Base-by-base conservation (phyloP, 129 eudicot genomes). In the Pulicaria dysenterica region DNA sequence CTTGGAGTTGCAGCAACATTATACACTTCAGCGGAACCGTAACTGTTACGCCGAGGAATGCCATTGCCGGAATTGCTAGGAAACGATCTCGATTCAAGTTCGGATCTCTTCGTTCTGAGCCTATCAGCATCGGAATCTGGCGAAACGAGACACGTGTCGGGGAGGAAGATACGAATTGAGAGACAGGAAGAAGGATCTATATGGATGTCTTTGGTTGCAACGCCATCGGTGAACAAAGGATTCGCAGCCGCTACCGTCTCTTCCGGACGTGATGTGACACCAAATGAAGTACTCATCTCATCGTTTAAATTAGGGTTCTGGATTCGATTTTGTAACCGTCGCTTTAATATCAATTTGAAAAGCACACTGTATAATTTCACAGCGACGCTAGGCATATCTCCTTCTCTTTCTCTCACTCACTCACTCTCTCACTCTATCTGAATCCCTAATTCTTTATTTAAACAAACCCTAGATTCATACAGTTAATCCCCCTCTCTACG, bases 201-300 rank as follows among this genome's bases (percentile, higher is more conserved):
- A 53, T 92, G 98, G 7, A 92, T 87, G 58, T 92, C 95, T 64
- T 92, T 92, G 65, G 96, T 92, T 43, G 98, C 98, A 16, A 92
- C 95, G 8, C 92, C 98, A 34, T 89, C 98, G 47, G 91, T 78
- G 68, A 92, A 92, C 0, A 77, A 55, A 4, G 98, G 96, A 64
- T 92, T 92, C 0, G 88, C 77, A 8, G 98, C 87, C 5, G 85
- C 90, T 38, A 83, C 72, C 0, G 98, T 77, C 48, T 92, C 98
- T 76, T 92, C 98, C 11, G 91, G 87, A 14, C 98, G 92, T 1
- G 98, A 87, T 16, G 96, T 84, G 5, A 92, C 90, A 1, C 98
- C 98, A 45, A 92, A 92, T 1, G 88, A 74, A 51, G 48, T 50
- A 34, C 51, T 81, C 31, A 44, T 53, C 9, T 79, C 83, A 79